Percentiles rank a stretch among this genome's conserved stretches.
Evolutionary conservation across 106 monocot species (phyloP).

Genomic region (Dendrobium chrysotoxum): DNA sequence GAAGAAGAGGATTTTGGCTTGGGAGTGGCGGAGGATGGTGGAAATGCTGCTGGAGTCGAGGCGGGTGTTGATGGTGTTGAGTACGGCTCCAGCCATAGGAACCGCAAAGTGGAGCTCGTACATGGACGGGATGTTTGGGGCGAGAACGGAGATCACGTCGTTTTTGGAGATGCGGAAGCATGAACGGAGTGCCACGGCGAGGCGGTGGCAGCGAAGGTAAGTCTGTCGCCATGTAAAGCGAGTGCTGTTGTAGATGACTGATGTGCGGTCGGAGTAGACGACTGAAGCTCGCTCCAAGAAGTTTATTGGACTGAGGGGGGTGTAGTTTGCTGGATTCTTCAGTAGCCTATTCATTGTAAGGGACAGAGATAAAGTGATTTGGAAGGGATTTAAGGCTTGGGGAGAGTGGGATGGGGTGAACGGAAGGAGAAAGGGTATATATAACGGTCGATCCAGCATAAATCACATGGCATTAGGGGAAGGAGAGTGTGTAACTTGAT

Average conservation of each 20-base stretch:
- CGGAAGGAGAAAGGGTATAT: no score
- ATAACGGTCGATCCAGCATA: no score
- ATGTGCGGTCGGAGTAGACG: constrained; percentile 51
- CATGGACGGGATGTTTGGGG: constrained; percentile 62
- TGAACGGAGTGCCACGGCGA: constrained; percentile 49
- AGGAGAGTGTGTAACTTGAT: no score
- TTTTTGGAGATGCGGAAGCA: constrained; percentile 42
- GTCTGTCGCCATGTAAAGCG: constrained; percentile 76
- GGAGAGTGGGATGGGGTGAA: no score
- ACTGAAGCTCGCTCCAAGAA: constrained; percentile 57
- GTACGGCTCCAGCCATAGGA: constrained; percentile 79
- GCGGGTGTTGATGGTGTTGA: constrained; percentile 74
- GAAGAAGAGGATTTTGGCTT: constrained; percentile 60
- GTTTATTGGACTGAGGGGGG: constrained; percentile 48
- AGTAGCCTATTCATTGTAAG: not conserved
- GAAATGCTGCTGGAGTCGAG: constrained; percentile 45
- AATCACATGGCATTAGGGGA: no score
- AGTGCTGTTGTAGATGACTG: constrained; percentile 36
- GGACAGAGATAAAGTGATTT: no score
- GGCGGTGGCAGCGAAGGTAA: constrained; percentile 51
- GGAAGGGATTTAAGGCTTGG: no score
- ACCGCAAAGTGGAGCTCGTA: constrained; percentile 88
- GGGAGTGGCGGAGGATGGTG: constrained; percentile 47
- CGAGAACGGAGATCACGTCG: constrained; percentile 73
- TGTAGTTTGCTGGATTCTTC: constrained; percentile 63